Evolutionary conservation across 495 filamentous ascomycete species (phyloP), one percentile per base, ranked within the genome.

Genomic region (Penicillium waksmanii): DNA sequence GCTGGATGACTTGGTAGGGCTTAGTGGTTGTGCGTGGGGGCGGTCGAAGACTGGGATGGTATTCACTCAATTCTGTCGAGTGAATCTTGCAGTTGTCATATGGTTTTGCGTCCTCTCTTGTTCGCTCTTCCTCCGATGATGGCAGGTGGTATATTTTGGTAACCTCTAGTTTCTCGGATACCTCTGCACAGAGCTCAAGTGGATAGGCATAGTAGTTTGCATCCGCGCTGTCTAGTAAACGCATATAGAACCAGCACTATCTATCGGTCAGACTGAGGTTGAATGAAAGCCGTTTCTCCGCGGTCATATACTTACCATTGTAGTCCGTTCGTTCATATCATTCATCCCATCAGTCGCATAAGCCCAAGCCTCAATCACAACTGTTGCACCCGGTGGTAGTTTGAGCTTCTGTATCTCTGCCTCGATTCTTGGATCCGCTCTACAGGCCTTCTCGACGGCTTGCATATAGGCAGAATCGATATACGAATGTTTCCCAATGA

Each of bases 171-270:
- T 83, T 82, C 12, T 79, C 80, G 0, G 83, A 81, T 53, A 86
- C 81, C 35, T 93, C 75, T 7, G 91, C 87, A 1, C 86, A 55
- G 77, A 92, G 56, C 87, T 87, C 49, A 5, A 95, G 77, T 0
- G 91, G 91, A 53, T 89, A 85, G 1, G 90, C 85, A 70, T 96
- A 96, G 66, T 91, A 86, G 63, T 93, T 93, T 34, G 67, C 66
- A 18, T 78, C 74, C 0, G 47, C 57, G 17, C 70, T 50, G 11
- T 66, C 60, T 3, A 61, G 17, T 1, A 68, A 53, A 6, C 65
- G 54, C 64, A 73, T 67, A 40, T 75, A 76, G 10, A 77, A 68
- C 46, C 58, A 76, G 33, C 72, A 71, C 70, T 76, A 35, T 44
- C 27, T 5, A 53, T 51, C 5, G 18, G 15, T n/a, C 3, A 38